These are phyloP conservation scores for Ilex paraguariensis DNA, from an alignment of 305 asterid genomes.

Conservation along the genomic window DNA sequence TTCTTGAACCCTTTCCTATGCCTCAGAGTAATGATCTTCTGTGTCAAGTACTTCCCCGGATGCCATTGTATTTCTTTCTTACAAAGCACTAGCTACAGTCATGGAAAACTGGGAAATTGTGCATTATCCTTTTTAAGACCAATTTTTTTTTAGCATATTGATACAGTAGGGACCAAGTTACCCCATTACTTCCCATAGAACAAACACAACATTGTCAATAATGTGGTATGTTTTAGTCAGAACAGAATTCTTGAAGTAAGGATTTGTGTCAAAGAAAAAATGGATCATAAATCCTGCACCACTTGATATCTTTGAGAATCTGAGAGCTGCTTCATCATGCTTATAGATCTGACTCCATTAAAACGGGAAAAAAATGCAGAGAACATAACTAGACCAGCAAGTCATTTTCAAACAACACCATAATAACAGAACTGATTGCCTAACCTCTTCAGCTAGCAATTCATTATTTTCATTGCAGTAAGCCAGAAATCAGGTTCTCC, in stretches of 20 bases:
- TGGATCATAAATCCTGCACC: conserved; percentile 63
- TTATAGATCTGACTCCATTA: conserved; percentile 47
- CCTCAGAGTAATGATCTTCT: conserved; percentile 57
- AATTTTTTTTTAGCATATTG: not conserved
- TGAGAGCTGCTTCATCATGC: conserved; percentile 78
- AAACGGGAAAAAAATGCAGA: not conserved
- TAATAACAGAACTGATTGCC: too few relatives aligned
- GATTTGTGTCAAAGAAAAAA: conserved; percentile 67
- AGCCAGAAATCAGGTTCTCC: conserved; percentile 90
- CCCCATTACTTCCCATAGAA: conserved; percentile 83
- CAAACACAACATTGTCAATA: conserved; percentile 84
- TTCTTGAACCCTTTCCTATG: conserved; percentile 61
- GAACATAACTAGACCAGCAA: too few relatives aligned
- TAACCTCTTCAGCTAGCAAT: conserved; percentile 66
- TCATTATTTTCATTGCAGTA: conserved; percentile 74
- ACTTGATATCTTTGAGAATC: conserved; percentile 76
- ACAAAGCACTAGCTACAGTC: conserved; percentile 7
- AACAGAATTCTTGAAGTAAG: conserved; percentile 67
- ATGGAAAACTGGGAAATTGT: too few relatives aligned
- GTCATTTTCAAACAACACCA: too few relatives aligned
- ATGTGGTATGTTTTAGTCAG: conserved; percentile 77
- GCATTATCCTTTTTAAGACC: too few relatives aligned
- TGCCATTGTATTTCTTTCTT: conserved; percentile 73
- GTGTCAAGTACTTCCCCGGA: conserved; percentile 60
- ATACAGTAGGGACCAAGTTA: conserved; percentile 12